A percentile compares a stretch with the other conserved stretches of the same genome.
Evolutionary conservation across 768 basidiomycete genomes (phyloP).

Genomic region (Suillus brevipes): DNA sequence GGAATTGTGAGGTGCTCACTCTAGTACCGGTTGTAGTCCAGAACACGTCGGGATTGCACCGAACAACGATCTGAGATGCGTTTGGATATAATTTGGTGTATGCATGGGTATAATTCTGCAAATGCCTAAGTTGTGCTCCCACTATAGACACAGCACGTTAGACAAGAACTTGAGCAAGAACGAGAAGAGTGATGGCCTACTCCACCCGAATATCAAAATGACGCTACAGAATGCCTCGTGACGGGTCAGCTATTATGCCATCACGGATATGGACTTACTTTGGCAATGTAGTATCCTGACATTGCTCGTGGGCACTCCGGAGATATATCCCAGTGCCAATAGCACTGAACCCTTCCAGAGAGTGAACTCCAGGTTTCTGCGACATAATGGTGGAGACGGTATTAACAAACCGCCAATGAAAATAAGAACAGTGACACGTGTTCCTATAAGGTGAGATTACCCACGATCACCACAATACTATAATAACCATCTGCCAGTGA

Average conservation of each 20-base stretch:
- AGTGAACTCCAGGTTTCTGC: background rate
- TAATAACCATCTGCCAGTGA: background rate
- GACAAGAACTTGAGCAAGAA: background rate
- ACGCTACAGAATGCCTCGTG: conserved; percentile 17
- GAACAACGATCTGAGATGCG: conserved; percentile 29
- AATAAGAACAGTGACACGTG: background rate
- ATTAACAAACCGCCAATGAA: background rate
- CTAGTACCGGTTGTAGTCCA: conserved; percentile 14
- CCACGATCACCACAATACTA: background rate
- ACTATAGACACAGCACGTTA: conserved; percentile 16
- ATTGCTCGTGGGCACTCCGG: background rate
- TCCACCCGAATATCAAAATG: conserved; percentile 33
- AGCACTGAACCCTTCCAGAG: conserved; percentile 1
- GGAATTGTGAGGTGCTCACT: conserved; percentile 10
- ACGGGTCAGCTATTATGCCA: background rate
- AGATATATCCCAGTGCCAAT: conserved; percentile 6
- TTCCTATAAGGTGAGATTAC: background rate
- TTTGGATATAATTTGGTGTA: conserved; percentile 27
- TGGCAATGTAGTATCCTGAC: conserved; percentile 15
- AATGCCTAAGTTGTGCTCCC: conserved; percentile 27
- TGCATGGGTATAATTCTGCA: conserved; percentile 25
- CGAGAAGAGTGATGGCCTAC: conserved; percentile 12
- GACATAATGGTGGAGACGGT: background rate
- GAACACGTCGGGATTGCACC: conserved; percentile 23
- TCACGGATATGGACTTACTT: conserved; percentile 18